A percentile compares a stretch with the other conserved stretches of the same genome.
Conservation (phyloP, 2,329 filamentous ascomycete species). For the Ploettnerulaceae sp. region DNA sequence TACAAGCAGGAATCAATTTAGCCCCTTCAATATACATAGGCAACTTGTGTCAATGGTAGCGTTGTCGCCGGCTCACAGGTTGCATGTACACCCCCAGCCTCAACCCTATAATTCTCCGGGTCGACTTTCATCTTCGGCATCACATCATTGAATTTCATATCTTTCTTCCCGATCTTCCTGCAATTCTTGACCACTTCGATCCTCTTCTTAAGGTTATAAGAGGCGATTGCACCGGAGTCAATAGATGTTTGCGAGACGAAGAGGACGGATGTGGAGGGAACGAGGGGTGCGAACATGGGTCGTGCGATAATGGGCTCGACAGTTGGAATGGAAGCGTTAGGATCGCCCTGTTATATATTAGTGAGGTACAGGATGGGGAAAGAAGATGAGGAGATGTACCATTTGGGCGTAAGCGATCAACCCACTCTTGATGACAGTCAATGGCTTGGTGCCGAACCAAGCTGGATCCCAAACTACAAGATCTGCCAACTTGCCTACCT, state of each 20-base stretch:
- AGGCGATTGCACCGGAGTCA: constrained; percentile 58
- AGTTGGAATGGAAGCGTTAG: constrained; percentile 81
- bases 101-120: constrained; percentile 82
- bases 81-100: constrained; percentile 75
- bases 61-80: constrained; percentile 64
- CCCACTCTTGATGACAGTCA: constrained; percentile 77
- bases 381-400: constrained; percentile 45
- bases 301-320: constrained; percentile 79
- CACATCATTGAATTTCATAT: constrained; percentile 85
- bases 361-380: background rate
- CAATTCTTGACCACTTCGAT: constrained; percentile 76
- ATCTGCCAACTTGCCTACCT: constrained; percentile 87
- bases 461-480: constrained; percentile 81
- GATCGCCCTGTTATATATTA: constrained; percentile 56
- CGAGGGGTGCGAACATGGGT: constrained; percentile 76
- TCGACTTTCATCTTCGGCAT: constrained; percentile 89
- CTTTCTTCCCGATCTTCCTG: constrained; percentile 68
- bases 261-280: constrained; percentile 68
- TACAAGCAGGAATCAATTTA: too few relatives aligned
- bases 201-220: constrained; percentile 72
- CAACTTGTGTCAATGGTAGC: constrained; percentile 72
- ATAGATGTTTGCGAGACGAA: constrained; percentile 78
- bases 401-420: constrained; percentile 80
- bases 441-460: constrained; percentile 84
- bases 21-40: constrained; percentile 79